These are phyloP conservation scores for Naganishia antarctica DNA, from an alignment of 768 basidiomycete genomes.

Conservation along the genomic window DNA sequence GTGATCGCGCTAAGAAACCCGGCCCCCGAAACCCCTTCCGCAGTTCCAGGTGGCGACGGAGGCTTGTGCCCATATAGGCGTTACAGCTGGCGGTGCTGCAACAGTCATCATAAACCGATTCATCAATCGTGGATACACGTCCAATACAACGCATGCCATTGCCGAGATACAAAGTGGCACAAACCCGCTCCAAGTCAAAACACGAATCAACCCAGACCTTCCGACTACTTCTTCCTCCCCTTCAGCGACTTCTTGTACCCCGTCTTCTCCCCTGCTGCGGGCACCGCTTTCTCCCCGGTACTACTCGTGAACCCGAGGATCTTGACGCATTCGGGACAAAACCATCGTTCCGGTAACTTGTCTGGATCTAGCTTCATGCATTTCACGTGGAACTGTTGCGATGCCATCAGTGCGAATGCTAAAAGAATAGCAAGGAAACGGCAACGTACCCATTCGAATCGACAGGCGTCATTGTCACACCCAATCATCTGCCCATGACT, in stretches of 20 bases:
- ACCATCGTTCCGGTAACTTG: conserved; percentile 58
- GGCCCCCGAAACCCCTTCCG: no score
- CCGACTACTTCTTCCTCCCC: conserved; percentile 34
- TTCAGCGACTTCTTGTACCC: conserved; percentile 34
- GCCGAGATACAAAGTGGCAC: no score
- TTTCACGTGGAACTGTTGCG: conserved; percentile 59
- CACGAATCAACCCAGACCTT: no score
- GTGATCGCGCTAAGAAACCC: no score
- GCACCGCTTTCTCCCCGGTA: conserved; percentile 31
- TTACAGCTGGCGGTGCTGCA: no score
- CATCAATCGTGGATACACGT: no score
- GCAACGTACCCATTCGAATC: conserved; percentile 79
- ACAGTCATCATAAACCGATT: background rate
- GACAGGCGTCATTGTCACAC: conserved; percentile 75
- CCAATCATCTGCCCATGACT: conserved; percentile 95
- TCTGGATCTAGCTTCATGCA: conserved; percentile 60
- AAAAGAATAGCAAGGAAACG: conserved; percentile 16
- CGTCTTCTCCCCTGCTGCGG: background rate
- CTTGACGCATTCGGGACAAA: conserved; percentile 57
- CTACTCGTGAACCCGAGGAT: conserved; percentile 44
- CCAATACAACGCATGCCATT: no score
- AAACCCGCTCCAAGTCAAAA: no score
- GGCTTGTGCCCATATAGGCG: no score
- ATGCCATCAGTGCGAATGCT: background rate
- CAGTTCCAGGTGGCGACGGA: no score